phyloP scores from a whole-genome alignment of 2,329 filamentous ascomycete species.

The Periconia sp. region DNA sequence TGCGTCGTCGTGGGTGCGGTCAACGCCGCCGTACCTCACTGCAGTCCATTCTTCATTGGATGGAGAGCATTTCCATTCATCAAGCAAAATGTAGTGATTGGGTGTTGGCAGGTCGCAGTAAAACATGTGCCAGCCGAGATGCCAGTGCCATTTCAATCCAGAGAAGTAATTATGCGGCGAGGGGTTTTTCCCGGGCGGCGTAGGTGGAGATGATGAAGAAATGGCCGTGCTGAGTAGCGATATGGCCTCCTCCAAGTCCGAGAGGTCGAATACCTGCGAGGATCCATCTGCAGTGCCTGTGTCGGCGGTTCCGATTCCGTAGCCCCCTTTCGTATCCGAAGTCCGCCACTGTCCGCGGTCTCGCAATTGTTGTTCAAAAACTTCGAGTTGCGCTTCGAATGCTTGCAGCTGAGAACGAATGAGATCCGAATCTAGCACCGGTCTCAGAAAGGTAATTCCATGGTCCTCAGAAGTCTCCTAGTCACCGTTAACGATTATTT shows the following conservation, averaged over 20 bases:
- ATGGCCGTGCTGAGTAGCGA: slow-evolving; percentile 10
- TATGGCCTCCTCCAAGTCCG: slow-evolving; percentile 16
- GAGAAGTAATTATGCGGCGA: background rate
- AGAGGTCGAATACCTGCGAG: slow-evolving; percentile 15
- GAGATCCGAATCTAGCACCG: background rate
- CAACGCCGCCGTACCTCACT: slow-evolving; percentile 1
- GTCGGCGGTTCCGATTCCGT: background rate
- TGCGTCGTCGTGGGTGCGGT: slow-evolving; percentile 14
- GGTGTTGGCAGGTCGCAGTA: background rate
- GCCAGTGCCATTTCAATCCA: background rate
- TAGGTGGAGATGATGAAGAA: slow-evolving; percentile 6
- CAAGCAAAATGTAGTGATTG: background rate
- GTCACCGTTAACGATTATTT: background rate
- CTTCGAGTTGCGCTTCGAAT: slow-evolving; percentile 1
- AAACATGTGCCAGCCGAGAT: background rate
- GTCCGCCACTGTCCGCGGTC: slow-evolving; percentile 13
- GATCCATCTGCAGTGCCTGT: background rate
- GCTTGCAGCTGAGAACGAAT: slow-evolving; percentile 1
- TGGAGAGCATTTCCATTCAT: slow-evolving; percentile 14
- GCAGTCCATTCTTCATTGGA: slow-evolving; percentile 17
- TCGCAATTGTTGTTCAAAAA: slow-evolving; percentile 10
- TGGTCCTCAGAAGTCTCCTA: background rate
- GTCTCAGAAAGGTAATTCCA: background rate
- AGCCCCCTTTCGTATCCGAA: too few relatives aligned
- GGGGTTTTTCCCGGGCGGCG: background rate